Base-by-base conservation (phyloP, 805 yeast genomes). In the Metschnikowia lochheadii region DNA sequence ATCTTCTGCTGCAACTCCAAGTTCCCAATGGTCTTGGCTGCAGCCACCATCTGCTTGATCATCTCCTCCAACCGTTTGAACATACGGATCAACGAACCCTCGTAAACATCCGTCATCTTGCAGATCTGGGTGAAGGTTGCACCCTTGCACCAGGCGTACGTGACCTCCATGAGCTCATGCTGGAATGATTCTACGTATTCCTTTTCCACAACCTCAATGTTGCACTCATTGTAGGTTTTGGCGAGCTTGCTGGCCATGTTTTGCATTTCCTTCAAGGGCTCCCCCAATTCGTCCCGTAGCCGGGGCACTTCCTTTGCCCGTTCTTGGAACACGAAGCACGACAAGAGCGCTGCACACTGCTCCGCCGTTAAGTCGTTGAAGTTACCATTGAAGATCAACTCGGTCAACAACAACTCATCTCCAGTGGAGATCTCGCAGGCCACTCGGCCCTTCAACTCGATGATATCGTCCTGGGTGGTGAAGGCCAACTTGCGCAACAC, bases 21-120 rank as follows among this genome's bases (percentile, higher is more conserved):
- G 66, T 94, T 94, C 53, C 99, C 99, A 48, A 94, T 94, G 14
- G 96, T 89, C 63, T 87, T 89, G 2, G 99, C 94, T 13, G 97
- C 98, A 58, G 81, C 84, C 41, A 84, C 83, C 81, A 94, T 77
- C 67, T 94, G 99, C 62, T 92, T 82, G 50, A 94, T 73, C 76
- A 94, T 78, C 66, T 94, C 99, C 68, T 94, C 99, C 49, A 94
- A 75, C 64, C 99, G 80, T 68, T 94, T 86, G 75, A 94, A 94
- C 83, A 89, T 87, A 66, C 99, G 83, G 57, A 94, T 92, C 63
- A 94, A 78, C 20, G 96, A 86, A 39, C 99, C 99, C 73, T 94
- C 99, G 60, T 92, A 94, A 40, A 94, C 98, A 64, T 94, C 99
- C 0, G 99, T 94, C 97, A 94, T 90, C 68, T 92, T 92, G 73